Evolutionary conservation across 176 grass and related monocot species (phyloP).

Genomic region (Microstegium vimineum): DNA sequence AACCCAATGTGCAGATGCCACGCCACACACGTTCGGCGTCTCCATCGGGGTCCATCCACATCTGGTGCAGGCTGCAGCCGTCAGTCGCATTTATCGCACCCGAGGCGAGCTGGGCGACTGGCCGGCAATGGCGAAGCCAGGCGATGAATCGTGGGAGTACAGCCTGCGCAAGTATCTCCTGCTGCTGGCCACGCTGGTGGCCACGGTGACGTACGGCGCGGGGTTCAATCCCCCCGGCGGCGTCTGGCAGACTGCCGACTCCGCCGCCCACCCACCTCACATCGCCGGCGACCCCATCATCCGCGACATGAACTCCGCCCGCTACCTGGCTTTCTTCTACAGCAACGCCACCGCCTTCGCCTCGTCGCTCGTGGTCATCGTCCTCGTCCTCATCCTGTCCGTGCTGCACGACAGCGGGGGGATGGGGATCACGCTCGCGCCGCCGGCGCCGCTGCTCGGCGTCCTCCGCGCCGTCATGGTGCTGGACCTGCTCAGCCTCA

Average conservation of each 20-base stretch:
- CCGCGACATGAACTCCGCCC: not conserved
- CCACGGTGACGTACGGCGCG: not conserved
- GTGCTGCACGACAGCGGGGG: not conserved
- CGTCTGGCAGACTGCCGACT: not conserved
- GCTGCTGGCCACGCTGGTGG: not conserved
- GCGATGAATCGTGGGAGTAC: not conserved
- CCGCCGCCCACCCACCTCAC: too few relatives aligned
- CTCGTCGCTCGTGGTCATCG: not conserved
- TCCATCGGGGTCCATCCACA: not conserved
- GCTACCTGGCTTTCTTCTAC: not conserved
- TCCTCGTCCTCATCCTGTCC: not conserved
- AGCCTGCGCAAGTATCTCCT: not conserved
- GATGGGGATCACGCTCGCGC: too few relatives aligned
- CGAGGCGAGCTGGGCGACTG: too few relatives aligned
- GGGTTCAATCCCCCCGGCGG: not conserved
- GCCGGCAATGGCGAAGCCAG: not conserved
- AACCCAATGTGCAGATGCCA: too few relatives aligned
- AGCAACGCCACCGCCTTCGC: not conserved
- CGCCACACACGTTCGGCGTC: too few relatives aligned
- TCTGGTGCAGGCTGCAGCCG: not conserved
- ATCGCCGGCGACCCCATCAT: not conserved
- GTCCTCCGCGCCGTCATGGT: not conserved
- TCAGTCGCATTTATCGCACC: too few relatives aligned
- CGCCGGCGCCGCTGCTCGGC: not conserved
- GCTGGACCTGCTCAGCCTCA: constrained; percentile 16